Conservation (phyloP, 2,329 filamentous ascomycete genomes). For the Setomelanomma holmii region DNA sequence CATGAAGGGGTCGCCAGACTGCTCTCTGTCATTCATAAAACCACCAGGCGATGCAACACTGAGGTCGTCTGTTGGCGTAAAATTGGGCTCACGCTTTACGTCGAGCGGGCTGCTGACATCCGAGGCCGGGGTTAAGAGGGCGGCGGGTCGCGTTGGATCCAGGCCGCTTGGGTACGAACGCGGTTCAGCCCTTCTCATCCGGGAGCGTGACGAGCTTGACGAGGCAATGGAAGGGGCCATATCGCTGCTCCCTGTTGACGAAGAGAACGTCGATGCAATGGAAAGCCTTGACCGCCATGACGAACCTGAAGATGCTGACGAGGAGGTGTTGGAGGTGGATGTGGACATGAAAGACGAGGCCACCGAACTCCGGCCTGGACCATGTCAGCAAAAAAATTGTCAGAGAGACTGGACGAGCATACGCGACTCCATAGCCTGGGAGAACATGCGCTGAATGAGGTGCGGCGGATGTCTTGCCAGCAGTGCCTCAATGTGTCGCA, state of each 20-base stretch:
- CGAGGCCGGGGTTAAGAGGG: conserved; percentile 38
- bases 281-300: conserved; percentile 45
- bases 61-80: conserved; percentile 43
- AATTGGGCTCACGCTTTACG: conserved; percentile 33
- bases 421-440: conserved; percentile 46
- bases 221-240: conserved; percentile 39
- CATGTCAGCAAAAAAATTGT: conserved; percentile 23
- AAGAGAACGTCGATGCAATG: conserved; percentile 42
- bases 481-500: conserved; percentile 48
- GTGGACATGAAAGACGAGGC: conserved; percentile 43
- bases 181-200: conserved; percentile 37
- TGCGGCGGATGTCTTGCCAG: conserved; percentile 46
- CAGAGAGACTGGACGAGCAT: conserved; percentile 10
- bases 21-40: conserved; percentile 30
- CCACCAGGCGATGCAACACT: conserved; percentile 36
- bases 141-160: conserved; percentile 42
- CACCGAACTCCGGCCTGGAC: conserved; percentile 42
- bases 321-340: conserved; percentile 35
- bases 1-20: conserved; percentile 43
- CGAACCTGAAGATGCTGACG: conserved; percentile 39
- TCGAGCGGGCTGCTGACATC: conserved; percentile 43
- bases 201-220: conserved; percentile 40
- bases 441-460: conserved; percentile 46
- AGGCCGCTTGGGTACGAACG: conserved; percentile 44
- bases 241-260: conserved; percentile 37